Conservation (phyloP, 164 flowering plant species). For the Macadamia integrifolia region DNA sequence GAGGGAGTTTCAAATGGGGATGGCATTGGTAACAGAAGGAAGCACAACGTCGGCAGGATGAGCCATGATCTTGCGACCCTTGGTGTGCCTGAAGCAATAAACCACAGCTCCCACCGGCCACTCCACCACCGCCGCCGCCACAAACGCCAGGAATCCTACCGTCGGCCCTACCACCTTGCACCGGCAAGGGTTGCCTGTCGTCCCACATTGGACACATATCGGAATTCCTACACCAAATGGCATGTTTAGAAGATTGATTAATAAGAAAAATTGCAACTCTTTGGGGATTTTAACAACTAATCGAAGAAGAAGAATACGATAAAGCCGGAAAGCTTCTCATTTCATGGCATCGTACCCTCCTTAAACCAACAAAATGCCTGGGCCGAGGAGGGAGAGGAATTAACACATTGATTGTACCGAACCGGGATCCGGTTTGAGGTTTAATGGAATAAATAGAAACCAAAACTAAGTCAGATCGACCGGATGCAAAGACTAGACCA, state of each 20-base stretch:
- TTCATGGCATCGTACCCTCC: no score
- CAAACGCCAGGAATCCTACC: constrained; percentile 55
- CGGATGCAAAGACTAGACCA: no score
- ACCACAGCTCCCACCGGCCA: constrained; percentile 86
- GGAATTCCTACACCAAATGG: constrained; percentile 28
- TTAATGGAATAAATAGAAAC: no score
- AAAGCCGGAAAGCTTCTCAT: no score
- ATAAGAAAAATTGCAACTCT: no score
- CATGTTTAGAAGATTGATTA: not conserved
- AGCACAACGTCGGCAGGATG: constrained; percentile 73
- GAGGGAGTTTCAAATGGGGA: constrained; percentile 44
- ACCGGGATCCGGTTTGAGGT: no score
- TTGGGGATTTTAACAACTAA: no score
- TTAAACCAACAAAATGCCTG: no score
- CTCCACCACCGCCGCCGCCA: constrained; percentile 61
- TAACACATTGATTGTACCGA: no score
- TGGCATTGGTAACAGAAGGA: constrained; percentile 45
- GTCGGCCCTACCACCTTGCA: constrained; percentile 83
- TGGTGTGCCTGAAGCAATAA: constrained; percentile 53
- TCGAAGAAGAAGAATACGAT: no score
- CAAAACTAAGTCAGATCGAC: no score
- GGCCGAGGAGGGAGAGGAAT: no score
- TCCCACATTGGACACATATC: constrained; percentile 59
- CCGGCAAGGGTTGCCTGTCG: constrained; percentile 57
- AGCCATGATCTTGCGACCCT: constrained; percentile 85